Base-by-base conservation (phyloP, 2,329 filamentous ascomycete genomes). In the Fusarium buharicum region DNA sequence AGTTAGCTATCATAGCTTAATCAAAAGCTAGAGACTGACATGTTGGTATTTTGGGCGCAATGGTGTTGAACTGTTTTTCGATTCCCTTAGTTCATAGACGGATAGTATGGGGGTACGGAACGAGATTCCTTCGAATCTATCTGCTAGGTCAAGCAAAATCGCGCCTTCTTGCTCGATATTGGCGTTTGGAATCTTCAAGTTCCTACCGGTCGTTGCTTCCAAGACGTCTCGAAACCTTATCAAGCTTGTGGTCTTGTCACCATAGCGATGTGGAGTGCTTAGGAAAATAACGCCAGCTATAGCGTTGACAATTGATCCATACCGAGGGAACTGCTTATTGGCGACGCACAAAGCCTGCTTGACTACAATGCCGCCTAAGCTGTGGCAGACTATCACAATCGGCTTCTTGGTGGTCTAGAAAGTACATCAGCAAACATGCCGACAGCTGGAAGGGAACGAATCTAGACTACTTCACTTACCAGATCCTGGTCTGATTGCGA, bases 61-160 rank as follows among this genome's bases (percentile, higher is more conserved):
- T 39, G 36, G 18, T 39, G 36, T 39, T 39, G 36, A 39, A 24
- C 36, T 39, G 36, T 39, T 39, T 39, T 39, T 39, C 36, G 36
- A 39, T 39, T 39, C 36, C 36, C 17, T 39, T 39, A 39, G 36
- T 39, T 39, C 36, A 39, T 39, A 39, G 36, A 39, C 36, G 17
- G 36, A 39, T 39, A 39, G 36, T 39, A 39, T 39, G 36, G 36
- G 36, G 36, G 36, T 39, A 22, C 36, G 36, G 36, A 39, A 39
- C 36, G 36, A 39, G 36, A 39, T 39, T 39, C 36, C 36, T 39
- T 39, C 36, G n/a, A 39, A 39, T 39, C 36, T 39, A 39, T 39
- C 36, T 39, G 36, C 36, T 39, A 39, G 36, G 36, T 39, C 36
- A 39, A 39, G 36, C 36, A 39, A 39, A 39, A 39, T 39, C 22